Conservation (phyloP, 306 rosid genomes). For the Cercis canadensis region DNA sequence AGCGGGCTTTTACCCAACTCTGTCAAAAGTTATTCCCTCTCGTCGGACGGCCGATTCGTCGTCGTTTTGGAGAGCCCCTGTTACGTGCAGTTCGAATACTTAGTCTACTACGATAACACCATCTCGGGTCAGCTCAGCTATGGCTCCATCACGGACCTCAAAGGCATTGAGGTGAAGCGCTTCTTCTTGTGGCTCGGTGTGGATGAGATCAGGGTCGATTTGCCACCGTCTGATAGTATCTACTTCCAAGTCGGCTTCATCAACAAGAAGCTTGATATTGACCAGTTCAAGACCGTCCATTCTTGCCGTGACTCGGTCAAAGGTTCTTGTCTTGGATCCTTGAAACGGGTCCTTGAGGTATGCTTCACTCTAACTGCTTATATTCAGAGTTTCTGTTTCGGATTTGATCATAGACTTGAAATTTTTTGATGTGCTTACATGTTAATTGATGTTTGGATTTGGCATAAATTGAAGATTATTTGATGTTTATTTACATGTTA, state of each 20-base stretch:
- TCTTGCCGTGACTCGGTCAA: constrained; percentile 57
- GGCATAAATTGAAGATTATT: too few relatives aligned
- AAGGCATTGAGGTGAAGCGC: constrained; percentile 81
- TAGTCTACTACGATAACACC: constrained; percentile 68
- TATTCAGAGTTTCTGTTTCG: not conserved
- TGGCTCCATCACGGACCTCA: constrained; percentile 73
- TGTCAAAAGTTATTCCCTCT: constrained; percentile 57
- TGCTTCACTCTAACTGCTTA: not conserved
- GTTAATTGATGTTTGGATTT: too few relatives aligned
- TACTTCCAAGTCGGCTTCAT: constrained; percentile 86
- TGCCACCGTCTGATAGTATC: constrained; percentile 79
- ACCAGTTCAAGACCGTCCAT: constrained; percentile 73
- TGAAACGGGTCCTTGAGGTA: constrained; percentile 54
- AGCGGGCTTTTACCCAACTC: constrained; percentile 76
- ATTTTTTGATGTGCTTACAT: not conserved
- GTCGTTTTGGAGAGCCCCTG: constrained; percentile 67
- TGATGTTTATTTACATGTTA: not conserved
- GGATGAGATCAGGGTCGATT: constrained; percentile 91
- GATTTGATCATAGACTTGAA: not conserved
- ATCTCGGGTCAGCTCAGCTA: constrained; percentile 73
- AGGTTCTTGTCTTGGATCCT: constrained; percentile 42
- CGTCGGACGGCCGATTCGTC: constrained; percentile 67
- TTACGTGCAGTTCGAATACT: constrained; percentile 76
- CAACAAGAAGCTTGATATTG: constrained; percentile 78
- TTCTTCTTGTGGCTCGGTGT: constrained; percentile 79